phyloP scores from a whole-genome alignment of 2,329 filamentous ascomycete genomes.

The Curvularia spicifera region DNA sequence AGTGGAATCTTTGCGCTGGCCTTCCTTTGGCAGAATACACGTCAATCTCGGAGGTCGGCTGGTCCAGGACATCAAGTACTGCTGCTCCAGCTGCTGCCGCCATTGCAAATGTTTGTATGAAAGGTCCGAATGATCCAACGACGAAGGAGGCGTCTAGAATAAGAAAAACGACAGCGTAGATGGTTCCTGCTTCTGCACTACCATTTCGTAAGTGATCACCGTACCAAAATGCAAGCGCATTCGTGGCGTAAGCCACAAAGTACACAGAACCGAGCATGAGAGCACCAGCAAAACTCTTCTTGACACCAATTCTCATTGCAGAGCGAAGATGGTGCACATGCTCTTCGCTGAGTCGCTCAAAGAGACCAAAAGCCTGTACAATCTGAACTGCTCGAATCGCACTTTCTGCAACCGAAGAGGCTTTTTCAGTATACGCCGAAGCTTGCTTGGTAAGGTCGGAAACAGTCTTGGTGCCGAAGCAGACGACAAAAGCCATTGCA shows the following conservation, averaged over 20 bases:
- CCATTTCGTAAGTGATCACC: conserved; percentile 43
- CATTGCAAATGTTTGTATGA: conserved; percentile 62
- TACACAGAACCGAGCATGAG: conserved; percentile 53
- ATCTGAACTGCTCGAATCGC: conserved; percentile 56
- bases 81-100: conserved; percentile 60
- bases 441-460: conserved; percentile 51
- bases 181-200: conserved; percentile 55
- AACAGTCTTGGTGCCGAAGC: conserved; percentile 51
- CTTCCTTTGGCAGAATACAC: conserved; percentile 45
- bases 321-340: conserved; percentile 46
- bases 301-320: conserved; percentile 48
- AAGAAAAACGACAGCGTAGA: conserved; percentile 70
- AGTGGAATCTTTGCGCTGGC: conserved; percentile 23
- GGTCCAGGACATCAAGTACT: conserved; percentile 55
- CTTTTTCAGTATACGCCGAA: conserved; percentile 50
- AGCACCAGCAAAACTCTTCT: conserved; percentile 51
- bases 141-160: conserved; percentile 70
- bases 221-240: conserved; percentile 56
- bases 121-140: conserved; percentile 67
- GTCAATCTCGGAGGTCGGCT: conserved; percentile 48
- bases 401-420: conserved; percentile 54
- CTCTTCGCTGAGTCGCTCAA: conserved; percentile 49
- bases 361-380: conserved; percentile 57
- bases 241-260: conserved; percentile 55
- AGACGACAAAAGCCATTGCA: conserved; percentile 54